Evolutionary conservation across 2,329 filamentous ascomycete species (phyloP).

Genomic region (Biscogniauxia mediterranea): DNA sequence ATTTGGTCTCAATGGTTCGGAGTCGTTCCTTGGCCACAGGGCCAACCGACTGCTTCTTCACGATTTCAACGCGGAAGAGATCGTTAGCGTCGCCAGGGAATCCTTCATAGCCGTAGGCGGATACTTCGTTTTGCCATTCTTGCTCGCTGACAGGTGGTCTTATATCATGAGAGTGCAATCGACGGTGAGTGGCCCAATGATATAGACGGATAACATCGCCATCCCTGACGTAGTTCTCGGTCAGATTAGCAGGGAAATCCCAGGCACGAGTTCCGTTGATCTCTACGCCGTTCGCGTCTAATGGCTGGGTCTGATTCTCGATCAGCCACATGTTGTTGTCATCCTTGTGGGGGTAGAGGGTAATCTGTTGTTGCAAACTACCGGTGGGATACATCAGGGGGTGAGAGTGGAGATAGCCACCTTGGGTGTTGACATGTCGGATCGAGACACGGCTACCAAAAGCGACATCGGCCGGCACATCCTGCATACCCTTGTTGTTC

Average conservation of each 20-base stretch:
- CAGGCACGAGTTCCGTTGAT: slow-evolving; percentile 82
- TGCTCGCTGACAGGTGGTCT: slow-evolving; percentile 82
- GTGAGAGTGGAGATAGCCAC: slow-evolving; percentile 96
- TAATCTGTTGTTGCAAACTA: slow-evolving; percentile 98
- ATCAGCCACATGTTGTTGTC: slow-evolving; percentile 94
- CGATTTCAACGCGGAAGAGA: slow-evolving; percentile 89
- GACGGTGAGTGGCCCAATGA: slow-evolving; percentile 78
- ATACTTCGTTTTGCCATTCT: slow-evolving; percentile 95
- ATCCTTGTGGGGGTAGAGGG: slow-evolving; percentile 97
- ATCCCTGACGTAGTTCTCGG: slow-evolving; percentile 66
- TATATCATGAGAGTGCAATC: slow-evolving; percentile 94
- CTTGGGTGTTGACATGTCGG: slow-evolving; percentile 95
- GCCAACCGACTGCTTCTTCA: slow-evolving; percentile 82
- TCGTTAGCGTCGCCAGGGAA: slow-evolving; percentile 98
- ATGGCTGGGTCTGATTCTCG: slow-evolving; percentile 94
- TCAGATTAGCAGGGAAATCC: slow-evolving; percentile 66
- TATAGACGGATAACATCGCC: slow-evolving; percentile 81
- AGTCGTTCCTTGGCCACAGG: slow-evolving; percentile 77
- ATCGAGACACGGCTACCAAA: slow-evolving; percentile 84
- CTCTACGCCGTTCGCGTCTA: slow-evolving; percentile 70
- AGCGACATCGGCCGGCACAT: slow-evolving; percentile 87
- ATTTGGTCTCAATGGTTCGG: slow-evolving; percentile 94
- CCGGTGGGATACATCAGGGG: slow-evolving; percentile 95
- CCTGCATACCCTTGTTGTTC: slow-evolving; percentile 95
- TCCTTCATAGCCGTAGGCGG: slow-evolving; percentile 94